phyloP scores from a whole-genome alignment of 176 grass and related monocot species.

The Raddia distichophylla region DNA sequence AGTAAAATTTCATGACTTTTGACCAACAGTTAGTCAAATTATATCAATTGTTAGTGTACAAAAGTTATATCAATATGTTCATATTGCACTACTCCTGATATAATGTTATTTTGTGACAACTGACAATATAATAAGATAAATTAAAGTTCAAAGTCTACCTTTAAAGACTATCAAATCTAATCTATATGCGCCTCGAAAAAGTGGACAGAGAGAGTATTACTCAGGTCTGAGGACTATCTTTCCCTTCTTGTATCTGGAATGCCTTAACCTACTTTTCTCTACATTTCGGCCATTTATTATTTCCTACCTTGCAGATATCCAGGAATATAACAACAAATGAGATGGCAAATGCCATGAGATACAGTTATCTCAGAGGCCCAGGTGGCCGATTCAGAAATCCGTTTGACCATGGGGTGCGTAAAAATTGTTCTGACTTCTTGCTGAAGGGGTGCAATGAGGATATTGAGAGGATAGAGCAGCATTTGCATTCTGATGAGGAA shows the following conservation, averaged over 20 bases:
- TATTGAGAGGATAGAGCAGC: conserved; percentile 53
- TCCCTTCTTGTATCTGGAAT: conserved; percentile 23
- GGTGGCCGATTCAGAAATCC: conserved; percentile 89
- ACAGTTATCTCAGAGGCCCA: conserved; percentile 89
- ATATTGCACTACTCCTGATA: too few species aligned
- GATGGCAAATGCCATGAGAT: conserved; percentile 87
- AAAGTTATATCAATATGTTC: too few species aligned
- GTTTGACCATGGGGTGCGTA: conserved; percentile 77
- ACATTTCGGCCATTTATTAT: neutral
- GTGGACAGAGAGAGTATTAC: neutral
- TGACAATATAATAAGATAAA: too few species aligned
- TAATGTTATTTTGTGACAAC: too few species aligned
- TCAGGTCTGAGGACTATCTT: conserved; percentile 6
- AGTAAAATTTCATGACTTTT: too few species aligned
- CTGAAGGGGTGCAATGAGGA: conserved; percentile 90
- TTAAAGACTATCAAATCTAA: too few species aligned
- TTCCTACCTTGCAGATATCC: conserved; percentile 65
- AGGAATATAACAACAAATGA: conserved; percentile 96
- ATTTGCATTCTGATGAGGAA: conserved; percentile 55
- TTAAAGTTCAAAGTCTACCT: too few species aligned
- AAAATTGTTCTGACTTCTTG: conserved; percentile 87
- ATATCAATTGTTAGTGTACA: too few species aligned
- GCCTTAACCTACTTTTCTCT: neutral
- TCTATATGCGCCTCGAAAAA: too few species aligned
- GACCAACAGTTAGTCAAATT: too few species aligned